Evolutionary conservation across 2,329 filamentous ascomycete species (phyloP), one percentile per base, ranked within the genome.

Genomic region (Neobulgaria alba): DNA sequence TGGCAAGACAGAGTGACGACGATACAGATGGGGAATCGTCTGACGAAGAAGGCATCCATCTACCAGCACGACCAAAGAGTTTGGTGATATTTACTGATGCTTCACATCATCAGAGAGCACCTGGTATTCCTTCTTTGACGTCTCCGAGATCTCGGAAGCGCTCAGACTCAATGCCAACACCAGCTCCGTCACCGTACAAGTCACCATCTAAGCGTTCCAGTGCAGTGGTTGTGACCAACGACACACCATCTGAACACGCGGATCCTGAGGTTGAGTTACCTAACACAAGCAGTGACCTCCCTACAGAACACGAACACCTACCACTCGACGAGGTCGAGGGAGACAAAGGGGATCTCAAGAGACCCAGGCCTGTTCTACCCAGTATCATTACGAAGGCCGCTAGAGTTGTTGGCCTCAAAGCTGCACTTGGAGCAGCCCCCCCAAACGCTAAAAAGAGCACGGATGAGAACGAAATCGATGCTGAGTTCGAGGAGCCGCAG

Each of bases 1-100:
- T 87, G 4, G 75, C 72, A 1, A 61, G 60, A 10, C 72, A 78
- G 49, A 76, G 69, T 42, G 79, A 85, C 41, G 79, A 81, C 10
- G 81, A 82, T 38, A 67, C 67, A 4, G 65, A 67, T 10, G 67
- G 66, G 7, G 61, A 66, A 2, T 58, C 62, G 3, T 60, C 63
- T 1, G 60, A 63, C 1, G 54, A 61, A 1, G 54, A 66, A 45
- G 51, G 67, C 53, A 21, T 49, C 19, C 57, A 43, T 2, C 55
- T 60, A 54, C 14, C 51, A 57, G 14, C 58, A 58, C 39, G 65
- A 53, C 42, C 65, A 57, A 57, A 66, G 59, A 60, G 62, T 62
- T 56, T 70, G 46, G 61, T 66, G 51, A 57, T 67, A 21, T 61
- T 65, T 41, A 57, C 45, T 54, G 19, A 39, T 29, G 19, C 12